A percentile compares a stretch with the other conserved stretches of the same genome.
phyloP scores from a whole-genome alignment of 2,329 filamentous ascomycete genomes.

The Beauveria caledonica region DNA sequence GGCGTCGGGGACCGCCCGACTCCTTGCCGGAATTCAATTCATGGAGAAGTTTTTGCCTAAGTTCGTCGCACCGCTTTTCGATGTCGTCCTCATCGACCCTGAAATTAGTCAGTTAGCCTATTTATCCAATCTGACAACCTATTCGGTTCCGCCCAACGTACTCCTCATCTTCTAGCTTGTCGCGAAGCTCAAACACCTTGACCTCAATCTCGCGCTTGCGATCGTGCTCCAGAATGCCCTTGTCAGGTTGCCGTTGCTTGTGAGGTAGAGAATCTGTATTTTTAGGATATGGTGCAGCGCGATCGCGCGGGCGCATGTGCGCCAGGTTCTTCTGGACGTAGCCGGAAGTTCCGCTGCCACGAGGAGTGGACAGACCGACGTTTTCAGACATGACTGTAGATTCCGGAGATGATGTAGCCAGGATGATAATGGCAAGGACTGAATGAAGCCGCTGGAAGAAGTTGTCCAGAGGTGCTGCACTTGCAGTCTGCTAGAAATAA shows the following conservation, averaged over 20 bases:
- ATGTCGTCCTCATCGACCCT: conserved; percentile 86
- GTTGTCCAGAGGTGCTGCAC: neutral
- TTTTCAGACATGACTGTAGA: conserved; percentile 73
- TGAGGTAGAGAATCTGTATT: conserved; percentile 61
- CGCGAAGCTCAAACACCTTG: conserved; percentile 82
- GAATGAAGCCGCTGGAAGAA: neutral
- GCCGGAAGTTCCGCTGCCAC: conserved; percentile 91
- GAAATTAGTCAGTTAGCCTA: conserved; percentile 13
- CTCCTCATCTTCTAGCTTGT: conserved; percentile 87
- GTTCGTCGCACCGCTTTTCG: conserved; percentile 48
- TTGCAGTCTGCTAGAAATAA: neutral
- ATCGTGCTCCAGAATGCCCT: conserved; percentile 90
- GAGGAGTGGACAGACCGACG: conserved; percentile 88
- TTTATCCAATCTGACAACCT: too few species aligned
- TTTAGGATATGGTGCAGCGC: conserved; percentile 66
- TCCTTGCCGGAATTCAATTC: conserved; percentile 28
- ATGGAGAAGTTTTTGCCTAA: conserved; percentile 32
- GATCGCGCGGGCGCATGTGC: conserved; percentile 76
- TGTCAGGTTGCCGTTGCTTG: conserved; percentile 75
- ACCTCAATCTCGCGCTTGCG: conserved; percentile 86
- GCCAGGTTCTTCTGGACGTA: conserved; percentile 96
- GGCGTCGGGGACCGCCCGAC: conserved; percentile 31
- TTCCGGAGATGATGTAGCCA: neutral
- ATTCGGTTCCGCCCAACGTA: conserved; percentile 30
- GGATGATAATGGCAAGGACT: neutral